Percentiles rank a stretch among this genome's conserved stretches.
phyloP scores from a whole-genome alignment of 2,329 filamentous ascomycete genomes.

The Coniochaeta hoffmannii region DNA sequence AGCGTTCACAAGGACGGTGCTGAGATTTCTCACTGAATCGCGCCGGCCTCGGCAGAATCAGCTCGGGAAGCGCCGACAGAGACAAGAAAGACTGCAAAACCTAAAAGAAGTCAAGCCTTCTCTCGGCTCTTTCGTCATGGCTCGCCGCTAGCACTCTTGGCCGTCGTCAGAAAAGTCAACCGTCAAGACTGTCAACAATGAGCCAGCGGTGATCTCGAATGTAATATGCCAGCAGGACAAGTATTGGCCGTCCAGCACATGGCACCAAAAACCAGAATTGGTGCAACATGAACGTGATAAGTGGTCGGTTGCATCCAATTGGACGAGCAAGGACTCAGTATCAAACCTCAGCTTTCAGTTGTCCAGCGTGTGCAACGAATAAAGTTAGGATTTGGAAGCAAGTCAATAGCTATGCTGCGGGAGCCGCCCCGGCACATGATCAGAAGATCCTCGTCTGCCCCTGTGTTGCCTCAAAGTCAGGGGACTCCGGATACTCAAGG shows the following conservation, averaged over 20 bases:
- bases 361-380: not conserved
- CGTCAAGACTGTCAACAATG: too few relatives aligned
- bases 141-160: too few relatives aligned
- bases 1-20: not conserved
- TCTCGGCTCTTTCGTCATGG: too few relatives aligned
- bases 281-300: not conserved
- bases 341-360: not conserved
- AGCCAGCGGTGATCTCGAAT: too few relatives aligned
- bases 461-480: not conserved
- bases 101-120: too few relatives aligned
- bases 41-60: constrained; percentile 1
- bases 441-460: not conserved
- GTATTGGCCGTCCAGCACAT: too few relatives aligned
- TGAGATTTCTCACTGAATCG: not conserved
- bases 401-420: not conserved
- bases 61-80: not conserved
- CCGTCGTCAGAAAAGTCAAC: too few relatives aligned
- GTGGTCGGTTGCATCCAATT: not conserved
- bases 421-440: not conserved
- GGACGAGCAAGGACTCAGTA: not conserved
- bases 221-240: too few relatives aligned
- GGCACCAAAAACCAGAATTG: too few relatives aligned
- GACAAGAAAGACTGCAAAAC: not conserved
- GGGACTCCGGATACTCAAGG: not conserved
- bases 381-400: not conserved